Conservation (phyloP, 768 basidiomycete genomes). For the Leccinum imitatum region DNA sequence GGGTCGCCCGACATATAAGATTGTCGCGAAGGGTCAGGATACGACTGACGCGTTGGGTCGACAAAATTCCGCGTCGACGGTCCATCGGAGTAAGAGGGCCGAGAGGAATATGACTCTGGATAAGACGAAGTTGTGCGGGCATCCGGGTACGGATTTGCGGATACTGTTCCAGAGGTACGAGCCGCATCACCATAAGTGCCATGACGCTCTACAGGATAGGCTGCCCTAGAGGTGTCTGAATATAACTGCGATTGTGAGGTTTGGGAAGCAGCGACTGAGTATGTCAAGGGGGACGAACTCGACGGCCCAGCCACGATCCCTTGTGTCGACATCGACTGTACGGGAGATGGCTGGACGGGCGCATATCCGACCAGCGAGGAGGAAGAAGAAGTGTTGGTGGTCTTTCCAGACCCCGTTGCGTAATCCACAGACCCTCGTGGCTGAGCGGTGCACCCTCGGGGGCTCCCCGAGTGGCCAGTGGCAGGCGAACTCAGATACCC, state of each 20-base stretch:
- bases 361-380: conserved; percentile 30
- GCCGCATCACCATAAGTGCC: conserved; percentile 20
- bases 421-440: conserved; percentile 29
- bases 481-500: conserved; percentile 53
- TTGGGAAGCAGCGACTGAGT: conserved; percentile 22
- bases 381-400: conserved; percentile 17
- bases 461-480: conserved; percentile 59
- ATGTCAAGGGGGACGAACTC: conserved; percentile 25
- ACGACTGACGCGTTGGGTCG: conserved; percentile 23
- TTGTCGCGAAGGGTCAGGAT: conserved; percentile 29
- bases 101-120: conserved; percentile 25
- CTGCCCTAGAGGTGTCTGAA: conserved; percentile 22
- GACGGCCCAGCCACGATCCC: conserved; percentile 20
- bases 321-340: conserved; percentile 23
- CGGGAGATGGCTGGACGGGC: conserved; percentile 21
- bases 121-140: conserved; percentile 22
- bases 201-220: conserved; percentile 25
- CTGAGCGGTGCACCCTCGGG: conserved; percentile 32
- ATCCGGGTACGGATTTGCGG: conserved; percentile 33
- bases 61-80: conserved; percentile 26
- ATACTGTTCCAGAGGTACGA: conserved; percentile 16
- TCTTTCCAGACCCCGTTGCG: conserved; percentile 20
- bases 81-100: conserved; percentile 27
- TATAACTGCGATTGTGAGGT: conserved; percentile 28
- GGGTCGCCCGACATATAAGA: conserved; percentile 27